Evolutionary conservation across 2,329 filamentous ascomycete species (phyloP), one percentile per base, ranked within the genome.

Genomic region (Ilyonectria sp.): DNA sequence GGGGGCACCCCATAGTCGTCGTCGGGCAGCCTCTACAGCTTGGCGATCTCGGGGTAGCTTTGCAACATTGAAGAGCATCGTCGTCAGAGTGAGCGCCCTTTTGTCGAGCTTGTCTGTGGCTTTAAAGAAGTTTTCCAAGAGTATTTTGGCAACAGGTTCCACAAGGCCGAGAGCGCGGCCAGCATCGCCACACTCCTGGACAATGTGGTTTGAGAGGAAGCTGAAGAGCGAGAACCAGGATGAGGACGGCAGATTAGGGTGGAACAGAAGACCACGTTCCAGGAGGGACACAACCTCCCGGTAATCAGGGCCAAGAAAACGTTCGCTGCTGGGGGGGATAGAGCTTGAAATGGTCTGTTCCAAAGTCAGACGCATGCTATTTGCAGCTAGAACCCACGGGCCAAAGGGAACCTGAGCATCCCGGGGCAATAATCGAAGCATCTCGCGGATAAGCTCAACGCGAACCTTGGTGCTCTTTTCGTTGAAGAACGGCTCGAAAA

Each of bases 251-350:
- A 89, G 78, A 19, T 82, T 82, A 0, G 86, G 84, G 3, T 85
- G 85, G 23, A 82, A 81, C 33, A 79, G 79, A 54, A 92, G 77
- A 19, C 93, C 90, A 71, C 86, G 82, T 73, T 91, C 86, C 3
- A 97, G 84, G 37, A 97, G 87, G 19, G 87, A 90, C 17, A 91
- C 85, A 26, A 92, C 82, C 58, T 92, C 89, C 9, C 92, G 90
- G 70, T 93, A 94, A 63, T 94, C 91, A 11, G 90, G 88, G 15
- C 92, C 89, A 60, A 91, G 78, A 40, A 89, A 82, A 65, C 85
- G 79, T 9, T 85, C 83, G 26, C 69, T 75, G 29, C 71, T 72
- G 1, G 70, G 37, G 8, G 68, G 61, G n/a, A 65, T 69, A 15
- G 72, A 67, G 73, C 74, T 76, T n/a, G 70, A 60, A 11, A 64